Evolutionary conservation across 78 protist genomes (phyloP).

Genomic region (Emiliania huxleyi): DNA sequence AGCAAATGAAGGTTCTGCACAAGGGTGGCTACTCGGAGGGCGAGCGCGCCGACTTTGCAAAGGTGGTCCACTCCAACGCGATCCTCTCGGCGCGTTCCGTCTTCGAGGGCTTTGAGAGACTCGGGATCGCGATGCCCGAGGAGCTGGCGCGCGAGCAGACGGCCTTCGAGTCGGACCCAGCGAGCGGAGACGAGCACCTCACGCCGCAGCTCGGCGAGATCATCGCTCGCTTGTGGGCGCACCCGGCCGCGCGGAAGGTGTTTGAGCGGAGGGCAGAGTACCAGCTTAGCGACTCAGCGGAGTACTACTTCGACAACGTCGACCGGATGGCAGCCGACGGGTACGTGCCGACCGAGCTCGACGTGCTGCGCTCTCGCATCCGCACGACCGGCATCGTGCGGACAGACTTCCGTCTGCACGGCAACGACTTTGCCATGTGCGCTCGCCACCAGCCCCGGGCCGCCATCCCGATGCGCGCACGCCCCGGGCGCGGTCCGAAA

Average conservation of each 20-base stretch:
- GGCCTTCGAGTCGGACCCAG: not conserved
- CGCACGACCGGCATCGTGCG: slow-evolving; percentile 82
- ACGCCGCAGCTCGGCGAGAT: not conserved
- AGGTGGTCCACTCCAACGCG: slow-evolving; percentile 64
- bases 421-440: slow-evolving; percentile 45
- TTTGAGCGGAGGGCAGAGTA: slow-evolving; percentile 10
- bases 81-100: slow-evolving; percentile 67
- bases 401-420: slow-evolving; percentile 66
- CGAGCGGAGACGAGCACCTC: not conserved
- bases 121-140: not conserved
- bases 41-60: slow-evolving; percentile 60
- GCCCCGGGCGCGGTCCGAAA: no score
- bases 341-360: slow-evolving; percentile 71
- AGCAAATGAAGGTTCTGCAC: slow-evolving; percentile 80
- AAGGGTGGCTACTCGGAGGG: slow-evolving; percentile 69
- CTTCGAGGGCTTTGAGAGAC: not conserved
- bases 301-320: slow-evolving; percentile 60
- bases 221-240: not conserved
- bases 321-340: slow-evolving; percentile 56
- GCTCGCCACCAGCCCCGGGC: no score
- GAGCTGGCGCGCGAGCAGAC: not conserved
- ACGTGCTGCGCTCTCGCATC: slow-evolving; percentile 74
- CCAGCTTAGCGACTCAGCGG: slow-evolving; percentile 69
- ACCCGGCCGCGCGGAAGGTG: not conserved
- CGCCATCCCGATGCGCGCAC: no score